These are phyloP conservation scores for Pseudogymnoascus sp. DNA, from an alignment of 2,329 filamentous ascomycete genomes.

Conservation along the genomic window DNA sequence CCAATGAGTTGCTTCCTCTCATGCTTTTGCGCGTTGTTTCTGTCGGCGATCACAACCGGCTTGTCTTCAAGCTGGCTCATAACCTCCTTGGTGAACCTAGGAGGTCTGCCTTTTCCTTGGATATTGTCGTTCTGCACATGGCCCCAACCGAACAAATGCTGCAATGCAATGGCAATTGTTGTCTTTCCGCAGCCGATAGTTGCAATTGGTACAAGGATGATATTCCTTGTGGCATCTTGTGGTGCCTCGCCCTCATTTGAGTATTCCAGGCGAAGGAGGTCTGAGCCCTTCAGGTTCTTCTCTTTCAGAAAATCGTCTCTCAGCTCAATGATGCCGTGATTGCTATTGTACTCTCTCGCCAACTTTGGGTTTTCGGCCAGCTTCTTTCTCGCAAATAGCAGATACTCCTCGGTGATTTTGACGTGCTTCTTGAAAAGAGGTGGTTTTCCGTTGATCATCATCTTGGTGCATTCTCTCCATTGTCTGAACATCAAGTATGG, in stretches of 20 bases:
- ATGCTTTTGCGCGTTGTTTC: constrained; percentile 85
- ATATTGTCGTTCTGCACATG: constrained; percentile 98
- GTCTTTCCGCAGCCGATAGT: constrained; percentile 97
- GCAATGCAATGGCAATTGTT: constrained; percentile 74
- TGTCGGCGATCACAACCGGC: constrained; percentile 77
- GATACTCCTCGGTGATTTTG: constrained; percentile 85
- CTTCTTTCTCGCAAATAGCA: constrained; percentile 69
- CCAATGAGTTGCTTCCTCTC: constrained; percentile 83
- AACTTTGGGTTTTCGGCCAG: constrained; percentile 63
- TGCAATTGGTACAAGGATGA: constrained; percentile 83
- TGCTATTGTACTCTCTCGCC: constrained; percentile 66
- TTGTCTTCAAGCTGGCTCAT: constrained; percentile 56
- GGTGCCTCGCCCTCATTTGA: constrained; percentile 42
- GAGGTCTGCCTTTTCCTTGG: constrained; percentile 66
- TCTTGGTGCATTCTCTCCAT: constrained; percentile 95
- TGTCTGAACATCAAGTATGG: constrained; percentile 98
- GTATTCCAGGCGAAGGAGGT: constrained; percentile 73
- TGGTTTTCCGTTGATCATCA: constrained; percentile 66
- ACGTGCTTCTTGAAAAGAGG: constrained; percentile 81
- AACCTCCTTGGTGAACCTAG: constrained; percentile 67
- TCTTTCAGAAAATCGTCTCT: constrained; percentile 80
- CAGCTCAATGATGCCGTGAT: constrained; percentile 91
- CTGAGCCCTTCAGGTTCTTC: constrained; percentile 77
- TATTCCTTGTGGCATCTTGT: constrained; percentile 53
- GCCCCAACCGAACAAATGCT: constrained; percentile 81